Evolutionary conservation across 2,329 filamentous ascomycete genomes (phyloP).

Genomic region (Leptosphaerulina australis): DNA sequence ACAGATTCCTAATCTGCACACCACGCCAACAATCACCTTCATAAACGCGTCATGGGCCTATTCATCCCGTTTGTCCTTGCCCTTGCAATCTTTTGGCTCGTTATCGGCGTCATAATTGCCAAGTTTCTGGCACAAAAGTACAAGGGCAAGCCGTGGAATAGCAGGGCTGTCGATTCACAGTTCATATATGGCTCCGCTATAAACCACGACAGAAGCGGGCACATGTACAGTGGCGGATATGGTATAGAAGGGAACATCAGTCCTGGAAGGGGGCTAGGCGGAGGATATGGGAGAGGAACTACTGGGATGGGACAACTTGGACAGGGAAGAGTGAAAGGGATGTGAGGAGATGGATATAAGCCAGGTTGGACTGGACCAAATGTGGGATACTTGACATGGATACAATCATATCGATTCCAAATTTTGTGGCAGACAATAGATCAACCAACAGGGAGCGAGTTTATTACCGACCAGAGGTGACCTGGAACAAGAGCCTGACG

Average conservation of each 20-base stretch:
- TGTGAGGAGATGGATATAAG: slow-evolving; percentile 5
- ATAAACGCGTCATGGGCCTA: slow-evolving; percentile 2
- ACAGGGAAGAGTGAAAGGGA: slow-evolving; percentile 25
- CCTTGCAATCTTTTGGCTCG: slow-evolving; percentile 25
- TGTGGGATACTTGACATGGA: too few relatives aligned
- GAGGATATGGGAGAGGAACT: slow-evolving; percentile 6
- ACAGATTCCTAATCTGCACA: neutral
- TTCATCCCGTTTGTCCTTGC: slow-evolving; percentile 26
- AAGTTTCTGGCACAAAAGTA: slow-evolving; percentile 30
- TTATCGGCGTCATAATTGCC: slow-evolving; percentile 26
- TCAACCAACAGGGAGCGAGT: too few relatives aligned
- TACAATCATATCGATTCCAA: too few relatives aligned
- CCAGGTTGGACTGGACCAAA: too few relatives aligned
- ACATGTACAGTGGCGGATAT: slow-evolving; percentile 20
- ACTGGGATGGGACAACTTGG: slow-evolving; percentile 22
- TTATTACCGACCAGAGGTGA: too few relatives aligned
- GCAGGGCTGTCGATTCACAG: neutral
- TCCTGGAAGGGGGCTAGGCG: neutral
- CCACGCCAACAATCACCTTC: neutral
- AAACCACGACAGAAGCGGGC: slow-evolving; percentile 6
- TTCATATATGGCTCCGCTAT: slow-evolving; percentile 4
- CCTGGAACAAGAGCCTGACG: too few relatives aligned
- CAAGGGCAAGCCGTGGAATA: slow-evolving; percentile 12
- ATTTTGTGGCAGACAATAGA: too few relatives aligned
- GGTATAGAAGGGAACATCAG: slow-evolving; percentile 11